phyloP scores from a whole-genome alignment of 1,284 basidiomycete species.

The Leccinum glutinopallens region DNA sequence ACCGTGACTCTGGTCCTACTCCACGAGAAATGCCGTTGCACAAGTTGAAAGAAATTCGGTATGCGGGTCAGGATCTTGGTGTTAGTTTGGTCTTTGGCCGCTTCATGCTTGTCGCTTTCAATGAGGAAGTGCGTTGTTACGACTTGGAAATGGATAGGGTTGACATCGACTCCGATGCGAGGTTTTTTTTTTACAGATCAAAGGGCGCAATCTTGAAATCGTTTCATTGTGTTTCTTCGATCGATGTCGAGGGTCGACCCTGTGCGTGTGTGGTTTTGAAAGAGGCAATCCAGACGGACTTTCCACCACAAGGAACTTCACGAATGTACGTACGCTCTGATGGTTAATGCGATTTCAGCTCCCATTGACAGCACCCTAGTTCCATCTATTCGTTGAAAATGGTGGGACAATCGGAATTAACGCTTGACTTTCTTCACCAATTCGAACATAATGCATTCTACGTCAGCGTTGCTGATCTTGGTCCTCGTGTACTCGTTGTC shows the following conservation, averaged over 20 bases:
- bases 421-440: constrained; percentile 9
- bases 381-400: constrained; percentile 19
- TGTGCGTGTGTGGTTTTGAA: constrained; percentile 23
- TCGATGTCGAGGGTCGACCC: constrained; percentile 19
- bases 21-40: neutral
- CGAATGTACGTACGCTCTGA: no score
- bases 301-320: neutral
- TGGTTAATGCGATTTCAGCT: no score
- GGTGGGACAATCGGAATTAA: neutral
- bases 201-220: constrained; percentile 8
- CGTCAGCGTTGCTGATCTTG: constrained; percentile 12
- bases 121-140: neutral
- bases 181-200: constrained; percentile 9
- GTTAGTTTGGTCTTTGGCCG: constrained; percentile 1
- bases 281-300: constrained; percentile 2
- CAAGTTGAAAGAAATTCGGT: neutral
- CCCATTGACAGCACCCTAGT: constrained; percentile 6
- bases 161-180: no score
- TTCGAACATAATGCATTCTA: constrained; percentile 9
- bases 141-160: neutral
- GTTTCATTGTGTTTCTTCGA: constrained; percentile 16
- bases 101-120: neutral
- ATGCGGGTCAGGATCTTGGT: neutral
- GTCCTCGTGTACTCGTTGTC: constrained; percentile 18
- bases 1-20: no score